Conservation (phyloP, 148 eudicot genomes). For the Fagopyrum homotropicum region DNA sequence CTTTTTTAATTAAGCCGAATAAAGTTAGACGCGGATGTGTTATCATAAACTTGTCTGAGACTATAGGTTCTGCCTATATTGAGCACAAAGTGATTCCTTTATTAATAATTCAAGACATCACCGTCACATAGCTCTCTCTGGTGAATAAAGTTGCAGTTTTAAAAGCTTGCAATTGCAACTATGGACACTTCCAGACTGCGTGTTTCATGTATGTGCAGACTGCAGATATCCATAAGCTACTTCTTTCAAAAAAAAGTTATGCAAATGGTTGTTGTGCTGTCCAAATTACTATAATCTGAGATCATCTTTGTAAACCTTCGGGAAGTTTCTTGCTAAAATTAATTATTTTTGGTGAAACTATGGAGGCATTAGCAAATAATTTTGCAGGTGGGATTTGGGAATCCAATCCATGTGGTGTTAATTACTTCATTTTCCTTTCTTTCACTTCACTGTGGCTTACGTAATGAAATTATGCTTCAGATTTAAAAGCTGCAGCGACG, state of each 20-base stretch:
- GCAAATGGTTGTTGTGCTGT: background rate
- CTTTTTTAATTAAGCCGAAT: background rate
- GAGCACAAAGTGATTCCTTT: background rate
- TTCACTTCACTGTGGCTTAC: background rate
- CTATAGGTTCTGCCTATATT: background rate
- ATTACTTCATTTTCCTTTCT: background rate
- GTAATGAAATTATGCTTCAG: slow-evolving; percentile 33
- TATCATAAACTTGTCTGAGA: background rate
- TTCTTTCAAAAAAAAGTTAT: background rate
- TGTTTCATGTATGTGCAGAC: background rate
- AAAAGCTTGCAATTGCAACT: background rate
- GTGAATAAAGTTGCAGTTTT: background rate
- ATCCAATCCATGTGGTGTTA: background rate
- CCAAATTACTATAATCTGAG: background rate
- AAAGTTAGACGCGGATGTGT: background rate
- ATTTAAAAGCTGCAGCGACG: slow-evolving; percentile 66
- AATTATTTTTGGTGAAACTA: background rate
- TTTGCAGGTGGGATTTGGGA: background rate
- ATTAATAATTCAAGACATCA: background rate
- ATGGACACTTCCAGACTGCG: background rate
- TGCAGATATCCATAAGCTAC: background rate
- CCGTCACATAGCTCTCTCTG: background rate
- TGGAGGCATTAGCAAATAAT: background rate
- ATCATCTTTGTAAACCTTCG: background rate
- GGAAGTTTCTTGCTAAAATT: background rate